Base-by-base conservation (phyloP, 805 yeast species). In the Pichia manshurica region DNA sequence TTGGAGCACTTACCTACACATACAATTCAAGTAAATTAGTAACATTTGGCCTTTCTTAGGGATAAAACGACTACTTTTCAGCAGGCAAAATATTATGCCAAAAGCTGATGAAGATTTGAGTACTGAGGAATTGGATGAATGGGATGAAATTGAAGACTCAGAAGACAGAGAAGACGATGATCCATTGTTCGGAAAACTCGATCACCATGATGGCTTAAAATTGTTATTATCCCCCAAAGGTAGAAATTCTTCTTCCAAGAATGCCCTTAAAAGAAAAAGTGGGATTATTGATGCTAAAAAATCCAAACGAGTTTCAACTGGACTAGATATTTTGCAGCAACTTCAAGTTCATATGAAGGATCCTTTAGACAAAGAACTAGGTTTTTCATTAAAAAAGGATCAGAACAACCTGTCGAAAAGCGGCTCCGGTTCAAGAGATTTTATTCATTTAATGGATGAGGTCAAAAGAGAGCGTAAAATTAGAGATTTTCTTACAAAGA, bases 141-240 rank as follows among this genome's bases (percentile, higher is more conserved):
- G n/a, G 36, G 5, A 20, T 17, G n/a, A 5, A 17, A 19, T 17
- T 33, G 42, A 37, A 20, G 19, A 16, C 12, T 19, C 33, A 17
- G 38, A 25, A 16, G 47, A 44, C 10, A 39, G 28, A 16, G 38
- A 36, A n/a, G 41, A 37, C 9, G 49, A 38, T 10, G 50, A 47
- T 34, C 50, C 50, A 20, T 35, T 47, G 22, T 47, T 47, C 35
- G 50, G 50, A 15, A 47, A 33, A 9, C 25, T 47, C n/a, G 40
- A 39, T 2, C 21, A 34, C 17, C 29, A 47, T 38, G 23, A 39
- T 9, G 32, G 23, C 13, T 34, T 43, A 17, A 22, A 33, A 16
- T 4, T 12, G 20, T 28, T 47, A 6, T 28, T 47, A 16, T 47
- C 50, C 17, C 46, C 47, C 4, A 47, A 34, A 28, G 42, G 35